Evolutionary conservation across 192 early-diverging fungal genomes (phyloP), one percentile per base, ranked within the genome.

Genomic region (Backusella macrospora): DNA sequence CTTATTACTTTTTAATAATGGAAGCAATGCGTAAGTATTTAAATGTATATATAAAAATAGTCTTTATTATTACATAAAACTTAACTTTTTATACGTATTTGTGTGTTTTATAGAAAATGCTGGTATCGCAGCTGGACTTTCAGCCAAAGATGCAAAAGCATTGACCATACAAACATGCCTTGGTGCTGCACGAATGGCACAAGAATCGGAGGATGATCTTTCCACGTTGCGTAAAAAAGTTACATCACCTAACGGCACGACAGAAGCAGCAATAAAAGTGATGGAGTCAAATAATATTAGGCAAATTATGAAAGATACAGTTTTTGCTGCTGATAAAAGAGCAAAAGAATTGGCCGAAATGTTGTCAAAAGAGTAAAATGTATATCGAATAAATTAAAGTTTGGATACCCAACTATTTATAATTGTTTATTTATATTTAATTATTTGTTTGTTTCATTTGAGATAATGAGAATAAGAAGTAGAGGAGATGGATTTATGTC

Each of bases 1-100:
- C 96, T 0, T 98, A 98, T 78, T 98, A 96, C 80, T 98, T 98
- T 85, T 79, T 96, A 76, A 83, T 98, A 73, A 87, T 96, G 80
- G 96, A 96, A 82, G 89, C 90, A 10, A 91, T 96, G 86, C 90
- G 79, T 81, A 73, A 77, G 79, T 71, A 7, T 42, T 42, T 38
- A 21, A 59, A 6, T n/a, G 2, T 46, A 7, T 68, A 23, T 68
- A 13, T 34, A 64, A 34, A 64, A 12, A 34, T 34, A 0, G 2
- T 34, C 37, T 12, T 46, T 26, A 2, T 10, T 34, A 69, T 45
- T 46, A n/a, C 26, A 18, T 29, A 29, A 69, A 46, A 48, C 43
- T 46, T 21, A 45, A 65, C 4, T 37, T 34, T 14, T 2, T 13
- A 21, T 64, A 23, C 9, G 13, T 3, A 75, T 96, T 95, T 96